Evolutionary conservation across 78 protist genomes (phyloP).

Genomic region (Dictyostelium citrinum): DNA sequence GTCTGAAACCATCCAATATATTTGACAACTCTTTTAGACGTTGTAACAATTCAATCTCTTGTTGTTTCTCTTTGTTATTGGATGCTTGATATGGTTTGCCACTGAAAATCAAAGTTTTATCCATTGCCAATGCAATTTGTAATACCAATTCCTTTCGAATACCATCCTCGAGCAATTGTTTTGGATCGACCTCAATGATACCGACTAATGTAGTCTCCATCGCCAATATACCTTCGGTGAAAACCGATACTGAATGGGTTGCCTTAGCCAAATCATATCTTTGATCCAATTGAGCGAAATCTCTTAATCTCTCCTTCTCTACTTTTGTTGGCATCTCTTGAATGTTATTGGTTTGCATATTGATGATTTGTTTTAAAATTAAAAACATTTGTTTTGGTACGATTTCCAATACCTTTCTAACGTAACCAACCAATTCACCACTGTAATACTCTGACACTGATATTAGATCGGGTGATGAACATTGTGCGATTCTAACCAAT

Average conservation of each 20-base stretch:
- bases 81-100: neutral
- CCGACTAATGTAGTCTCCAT: conserved; percentile 98
- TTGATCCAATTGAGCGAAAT: conserved; percentile 92
- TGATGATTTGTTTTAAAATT: conserved; percentile 85
- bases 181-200: conserved; percentile 90
- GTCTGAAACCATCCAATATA: conserved; percentile 88
- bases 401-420: conserved; percentile 93
- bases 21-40: conserved; percentile 39
- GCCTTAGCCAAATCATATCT: conserved; percentile 89
- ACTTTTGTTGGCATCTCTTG: conserved; percentile 91
- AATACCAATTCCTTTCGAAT: conserved; percentile 94
- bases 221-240: conserved; percentile 97
- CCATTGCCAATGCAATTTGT: conserved; percentile 83
- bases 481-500: conserved; percentile 93
- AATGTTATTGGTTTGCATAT: conserved; percentile 85
- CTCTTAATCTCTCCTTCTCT: conserved; percentile 82
- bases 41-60: conserved; percentile 49
- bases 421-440: conserved; percentile 88
- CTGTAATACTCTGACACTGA: conserved; percentile 95
- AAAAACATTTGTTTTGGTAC: conserved; percentile 93
- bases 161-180: conserved; percentile 95
- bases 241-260: conserved; percentile 90
- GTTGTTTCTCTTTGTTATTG: neutral
- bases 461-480: conserved; percentile 87
- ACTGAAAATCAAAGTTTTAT: conserved; percentile 75